These are phyloP conservation scores for Schizophyllum commune DNA, from an alignment of 1,284 basidiomycete species.

Conservation along the genomic window DNA sequence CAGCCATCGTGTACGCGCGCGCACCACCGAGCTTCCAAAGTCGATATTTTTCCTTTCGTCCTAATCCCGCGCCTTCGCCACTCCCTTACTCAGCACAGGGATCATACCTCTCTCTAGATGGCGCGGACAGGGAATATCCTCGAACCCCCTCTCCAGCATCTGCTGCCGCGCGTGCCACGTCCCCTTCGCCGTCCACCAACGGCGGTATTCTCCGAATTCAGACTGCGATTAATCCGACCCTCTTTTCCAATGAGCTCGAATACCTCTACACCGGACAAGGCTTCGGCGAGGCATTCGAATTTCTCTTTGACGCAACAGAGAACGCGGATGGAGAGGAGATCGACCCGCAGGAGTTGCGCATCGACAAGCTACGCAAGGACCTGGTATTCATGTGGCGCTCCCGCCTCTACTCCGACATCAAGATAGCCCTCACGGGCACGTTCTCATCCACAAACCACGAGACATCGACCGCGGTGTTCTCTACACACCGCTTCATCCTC, in stretches of 20 bases:
- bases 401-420: conserved; percentile 85
- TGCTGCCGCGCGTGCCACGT: conserved; percentile 17
- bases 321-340: conserved; percentile 33
- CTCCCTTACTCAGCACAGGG: conserved; percentile 22
- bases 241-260: conserved; percentile 84
- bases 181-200: conserved; percentile 36
- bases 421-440: conserved; percentile 66
- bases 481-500: conserved; percentile 89
- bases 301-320: conserved; percentile 73
- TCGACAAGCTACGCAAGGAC: conserved; percentile 86
- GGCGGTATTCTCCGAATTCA: conserved; percentile 46
- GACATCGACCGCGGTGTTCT: conserved; percentile 73
- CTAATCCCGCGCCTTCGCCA: conserved; percentile 45
- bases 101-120: conserved; percentile 45
- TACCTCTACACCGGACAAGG: conserved; percentile 87
- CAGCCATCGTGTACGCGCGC: conserved; percentile 90
- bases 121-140: conserved; percentile 42
- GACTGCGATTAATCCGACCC: conserved; percentile 62
- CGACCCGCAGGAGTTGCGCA: conserved; percentile 60
- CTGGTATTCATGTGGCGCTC: conserved; percentile 95
- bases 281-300: conserved; percentile 83
- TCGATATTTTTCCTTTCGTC: conserved; percentile 73
- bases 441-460: conserved; percentile 57
- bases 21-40: conserved; percentile 84
- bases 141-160: conserved; percentile 20